phyloP scores from a whole-genome alignment of 495 filamentous ascomycete genomes.

The Aspergillus heteromorphus region DNA sequence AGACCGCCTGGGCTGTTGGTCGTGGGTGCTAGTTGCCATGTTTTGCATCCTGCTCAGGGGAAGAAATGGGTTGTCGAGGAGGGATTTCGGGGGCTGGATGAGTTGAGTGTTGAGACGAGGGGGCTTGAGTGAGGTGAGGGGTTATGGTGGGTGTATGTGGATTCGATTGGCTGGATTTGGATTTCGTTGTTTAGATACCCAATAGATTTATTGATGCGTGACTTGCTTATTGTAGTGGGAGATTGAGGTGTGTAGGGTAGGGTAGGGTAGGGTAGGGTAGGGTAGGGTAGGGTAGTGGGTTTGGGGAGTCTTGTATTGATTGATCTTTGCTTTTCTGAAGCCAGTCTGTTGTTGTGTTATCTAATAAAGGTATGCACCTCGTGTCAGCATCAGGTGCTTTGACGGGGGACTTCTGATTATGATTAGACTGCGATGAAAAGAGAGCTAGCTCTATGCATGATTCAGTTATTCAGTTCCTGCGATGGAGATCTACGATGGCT shows the following conservation, averaged over 20 bases:
- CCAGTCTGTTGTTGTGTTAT: background rate
- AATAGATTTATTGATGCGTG: background rate
- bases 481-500: too few species aligned
- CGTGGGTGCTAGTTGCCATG: slow-evolving; percentile 79
- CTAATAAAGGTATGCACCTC: background rate
- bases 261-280: too few species aligned
- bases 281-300: too few species aligned
- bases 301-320: background rate
- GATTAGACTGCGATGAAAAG: too few species aligned
- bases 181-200: slow-evolving; percentile 2
- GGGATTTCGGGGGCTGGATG: slow-evolving; percentile 66
- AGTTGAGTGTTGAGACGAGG: slow-evolving; percentile 23
- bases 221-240: too few species aligned
- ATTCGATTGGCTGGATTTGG: slow-evolving; percentile 1
- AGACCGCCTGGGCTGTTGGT: slow-evolving; percentile 87
- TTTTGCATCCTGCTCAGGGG: slow-evolving; percentile 50
- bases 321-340: background rate
- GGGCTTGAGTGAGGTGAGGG: slow-evolving; percentile 6
- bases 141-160: slow-evolving; percentile 9
- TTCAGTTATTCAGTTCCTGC: too few species aligned
- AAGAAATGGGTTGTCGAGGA: slow-evolving; percentile 85
- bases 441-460: too few species aligned
- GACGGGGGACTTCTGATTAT: too few species aligned
- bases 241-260: too few species aligned
- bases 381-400: too few species aligned